These are phyloP conservation scores for Penicillium lagena DNA, from an alignment of 495 filamentous ascomycete genomes.

Conservation along the genomic window DNA sequence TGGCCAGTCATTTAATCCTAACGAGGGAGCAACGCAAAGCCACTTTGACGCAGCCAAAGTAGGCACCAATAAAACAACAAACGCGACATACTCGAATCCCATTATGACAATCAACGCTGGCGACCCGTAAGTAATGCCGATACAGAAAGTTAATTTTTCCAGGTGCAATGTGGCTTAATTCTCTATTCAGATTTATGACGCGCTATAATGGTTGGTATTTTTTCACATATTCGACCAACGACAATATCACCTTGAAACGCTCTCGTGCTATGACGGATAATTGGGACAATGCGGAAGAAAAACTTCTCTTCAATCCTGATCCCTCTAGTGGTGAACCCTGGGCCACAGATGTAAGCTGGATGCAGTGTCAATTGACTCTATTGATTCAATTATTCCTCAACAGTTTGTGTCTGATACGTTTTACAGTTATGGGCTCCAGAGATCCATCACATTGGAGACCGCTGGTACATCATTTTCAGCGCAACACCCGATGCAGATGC, in stretches of 20 bases:
- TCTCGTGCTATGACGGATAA: conserved; percentile 20
- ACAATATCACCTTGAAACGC: conserved; percentile 24
- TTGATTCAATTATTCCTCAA: too few species aligned
- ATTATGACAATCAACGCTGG: conserved; percentile 18
- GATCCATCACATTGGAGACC: conserved; percentile 35
- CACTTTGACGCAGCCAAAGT: not conserved
- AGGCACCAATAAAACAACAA: conserved; percentile 9
- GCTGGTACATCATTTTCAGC: conserved; percentile 48
- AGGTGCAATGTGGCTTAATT: not conserved
- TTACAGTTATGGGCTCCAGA: conserved; percentile 45
- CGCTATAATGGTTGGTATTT: conserved; percentile 24
- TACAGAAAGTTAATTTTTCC: conserved; percentile 6
- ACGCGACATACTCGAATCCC: conserved; percentile 25
- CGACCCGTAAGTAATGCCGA: conserved; percentile 17
- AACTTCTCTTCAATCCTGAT: conserved; percentile 33
- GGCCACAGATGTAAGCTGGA: conserved; percentile 15
- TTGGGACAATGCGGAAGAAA: conserved; percentile 24
- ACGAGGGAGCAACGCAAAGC: too few species aligned
- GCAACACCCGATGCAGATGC: conserved; percentile 38
- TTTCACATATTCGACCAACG: conserved; percentile 23
- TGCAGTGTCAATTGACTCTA: too few species aligned
- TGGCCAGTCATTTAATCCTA: too few species aligned
- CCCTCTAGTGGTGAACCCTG: conserved; percentile 27
- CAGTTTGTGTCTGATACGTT: conserved; percentile 16
- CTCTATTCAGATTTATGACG: conserved; percentile 1